Conservation (phyloP, 2,329 filamentous ascomycete species). For the Diaporthe eres region DNA sequence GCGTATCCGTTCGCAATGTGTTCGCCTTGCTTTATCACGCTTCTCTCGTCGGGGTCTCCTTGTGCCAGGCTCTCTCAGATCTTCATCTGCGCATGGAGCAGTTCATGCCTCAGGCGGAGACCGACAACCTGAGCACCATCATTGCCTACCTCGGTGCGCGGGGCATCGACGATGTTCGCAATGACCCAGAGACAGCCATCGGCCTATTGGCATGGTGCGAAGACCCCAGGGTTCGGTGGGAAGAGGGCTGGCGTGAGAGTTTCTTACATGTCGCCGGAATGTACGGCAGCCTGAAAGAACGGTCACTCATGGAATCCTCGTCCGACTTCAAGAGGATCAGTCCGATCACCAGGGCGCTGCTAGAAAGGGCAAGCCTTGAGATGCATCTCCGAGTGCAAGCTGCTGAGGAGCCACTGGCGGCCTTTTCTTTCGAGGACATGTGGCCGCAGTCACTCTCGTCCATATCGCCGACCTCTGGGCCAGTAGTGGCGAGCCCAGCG, state of each 20-base stretch:
- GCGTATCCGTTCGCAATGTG: slow-evolving; percentile 78
- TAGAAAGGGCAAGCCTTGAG: slow-evolving; percentile 73
- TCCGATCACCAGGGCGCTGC: slow-evolving; percentile 72
- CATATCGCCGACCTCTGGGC: slow-evolving; percentile 48
- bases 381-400: slow-evolving; percentile 73
- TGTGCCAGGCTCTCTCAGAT: slow-evolving; percentile 75
- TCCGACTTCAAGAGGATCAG: slow-evolving; percentile 72
- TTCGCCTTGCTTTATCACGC: slow-evolving; percentile 76
- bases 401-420: slow-evolving; percentile 71
- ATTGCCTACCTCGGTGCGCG: slow-evolving; percentile 72
- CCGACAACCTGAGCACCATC: slow-evolving; percentile 71
- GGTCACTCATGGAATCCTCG: slow-evolving; percentile 58
- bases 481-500: slow-evolving; percentile 54
- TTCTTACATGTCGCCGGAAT: slow-evolving; percentile 78
- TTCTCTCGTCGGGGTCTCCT: slow-evolving; percentile 74
- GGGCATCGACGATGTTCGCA: slow-evolving; percentile 75
- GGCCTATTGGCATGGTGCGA: slow-evolving; percentile 77
- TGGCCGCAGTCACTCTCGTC: slow-evolving; percentile 63
- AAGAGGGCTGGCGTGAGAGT: slow-evolving; percentile 76
- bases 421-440: slow-evolving; percentile 73
- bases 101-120: slow-evolving; percentile 67
- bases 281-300: slow-evolving; percentile 56
- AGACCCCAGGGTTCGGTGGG: slow-evolving; percentile 71
- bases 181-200: slow-evolving; percentile 71
- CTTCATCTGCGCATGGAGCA: slow-evolving; percentile 72